Evolutionary conservation across 2,329 filamentous ascomycete genomes (phyloP), one percentile per base, ranked within the genome.

Genomic region (Fusarium annulatum): DNA sequence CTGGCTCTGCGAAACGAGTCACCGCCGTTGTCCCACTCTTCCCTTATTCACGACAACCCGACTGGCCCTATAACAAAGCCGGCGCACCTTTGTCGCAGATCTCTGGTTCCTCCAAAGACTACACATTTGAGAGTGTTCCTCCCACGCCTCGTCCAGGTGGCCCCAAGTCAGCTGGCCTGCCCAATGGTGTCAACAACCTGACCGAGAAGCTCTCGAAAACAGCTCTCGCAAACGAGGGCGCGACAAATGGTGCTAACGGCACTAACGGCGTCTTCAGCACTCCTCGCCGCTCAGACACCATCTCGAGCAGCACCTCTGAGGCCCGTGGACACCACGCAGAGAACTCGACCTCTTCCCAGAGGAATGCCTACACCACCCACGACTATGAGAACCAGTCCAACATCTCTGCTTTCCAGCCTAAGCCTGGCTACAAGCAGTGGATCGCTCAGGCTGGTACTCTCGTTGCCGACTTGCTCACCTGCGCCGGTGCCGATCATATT

Each of bases 401-500:
- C 61, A 82, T 89, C 70, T 87, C 86, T 64, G 87, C 87, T 77
- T 87, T 92, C 81, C 90, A 94, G 81, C 91, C 94, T 26, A 95
- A 96, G 81, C 94, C 95, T 12, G 96, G 96, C 57, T 99, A 99
- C 83, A 96, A 96, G 86, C 94, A 97, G 85, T 99, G 96, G 96
- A 96, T 99, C 72, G 96, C 96, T 28, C 96, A 98, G 85, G 95
- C 96, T 46, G 96, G 96, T 68, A 98, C 95, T 36, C 88, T 99
- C 64, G 93, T 99, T 55, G 96, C 96, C 57, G 95, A 98, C 81
- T 90, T 99, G 49, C 87, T 99, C 74, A 98, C 95, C 45, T 98
- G 95, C 84, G 96, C 96, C 72, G 96, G 96, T 74, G 95, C 96
- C 51, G 96, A 99, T 82, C 96, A 98, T 83, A 92, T 97, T 81